Evolutionary conservation across 2,329 filamentous ascomycete genomes (phyloP).

Genomic region (Emergomyces africanus): DNA sequence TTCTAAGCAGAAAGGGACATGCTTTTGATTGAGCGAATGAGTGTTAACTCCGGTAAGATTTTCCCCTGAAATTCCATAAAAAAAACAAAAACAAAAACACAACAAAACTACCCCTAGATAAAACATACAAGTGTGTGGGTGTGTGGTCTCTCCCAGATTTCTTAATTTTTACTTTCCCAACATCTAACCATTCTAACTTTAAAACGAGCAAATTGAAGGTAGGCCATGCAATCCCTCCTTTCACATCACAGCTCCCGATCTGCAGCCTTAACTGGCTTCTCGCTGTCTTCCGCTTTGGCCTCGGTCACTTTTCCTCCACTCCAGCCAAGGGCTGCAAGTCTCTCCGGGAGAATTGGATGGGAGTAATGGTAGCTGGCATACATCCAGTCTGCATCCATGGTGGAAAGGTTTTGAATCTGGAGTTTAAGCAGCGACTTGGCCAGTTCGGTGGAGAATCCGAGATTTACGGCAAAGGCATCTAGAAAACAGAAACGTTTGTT

Average conservation of each 20-base stretch:
- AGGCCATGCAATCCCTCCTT: constrained; percentile 7
- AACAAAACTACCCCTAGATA: not conserved
- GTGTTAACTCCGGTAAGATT: constrained; percentile 64
- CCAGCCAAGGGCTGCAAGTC: constrained; percentile 84
- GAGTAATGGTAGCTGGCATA: constrained; percentile 99
- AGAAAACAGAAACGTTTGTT: constrained; percentile 48
- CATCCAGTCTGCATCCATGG: constrained; percentile 98
- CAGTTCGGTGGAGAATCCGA: constrained; percentile 75
- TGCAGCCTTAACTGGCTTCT: constrained; percentile 54
- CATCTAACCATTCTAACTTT: not conserved
- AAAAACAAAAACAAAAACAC: not conserved
- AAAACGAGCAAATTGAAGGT: not conserved
- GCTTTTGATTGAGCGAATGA: too few species aligned
- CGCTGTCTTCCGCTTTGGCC: constrained; percentile 37
- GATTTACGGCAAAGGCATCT: constrained; percentile 71
- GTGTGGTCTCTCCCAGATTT: not conserved
- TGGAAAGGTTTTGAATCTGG: constrained; percentile 94
- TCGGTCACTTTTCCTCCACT: constrained; percentile 43
- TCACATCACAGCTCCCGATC: constrained; percentile 63
- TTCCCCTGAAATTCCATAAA: not conserved
- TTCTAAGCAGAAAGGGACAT: constrained; percentile 78
- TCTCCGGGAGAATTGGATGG: constrained; percentile 89
- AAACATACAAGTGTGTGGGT: not conserved
- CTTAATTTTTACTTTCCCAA: not conserved
- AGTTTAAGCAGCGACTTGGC: constrained; percentile 87